phyloP scores from a whole-genome alignment of 345 rosid genomes.

The Adansonia digitata region DNA sequence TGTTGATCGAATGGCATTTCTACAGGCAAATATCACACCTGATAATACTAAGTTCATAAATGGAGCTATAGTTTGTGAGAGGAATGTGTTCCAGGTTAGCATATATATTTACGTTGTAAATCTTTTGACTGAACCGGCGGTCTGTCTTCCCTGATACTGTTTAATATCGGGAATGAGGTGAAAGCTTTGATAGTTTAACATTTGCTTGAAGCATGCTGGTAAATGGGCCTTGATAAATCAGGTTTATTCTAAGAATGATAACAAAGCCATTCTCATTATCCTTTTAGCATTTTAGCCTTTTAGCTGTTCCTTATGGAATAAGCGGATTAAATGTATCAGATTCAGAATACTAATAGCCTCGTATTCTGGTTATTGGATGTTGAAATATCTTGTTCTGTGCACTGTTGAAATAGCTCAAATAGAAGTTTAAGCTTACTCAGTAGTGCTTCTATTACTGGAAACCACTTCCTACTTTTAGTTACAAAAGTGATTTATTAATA shows the following conservation, averaged over 20 bases:
- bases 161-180: neutral
- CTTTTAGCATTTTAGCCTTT: neutral
- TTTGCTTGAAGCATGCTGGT: neutral
- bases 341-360: neutral
- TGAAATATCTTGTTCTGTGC: neutral
- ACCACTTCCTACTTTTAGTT: neutral
- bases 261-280: neutral
- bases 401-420: neutral
- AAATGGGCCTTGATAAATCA: neutral
- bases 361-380: neutral
- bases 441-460: neutral
- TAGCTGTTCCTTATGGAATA: too few species aligned
- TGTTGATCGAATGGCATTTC: constrained; percentile 78
- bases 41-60: constrained; percentile 90
- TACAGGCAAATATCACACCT: constrained; percentile 93
- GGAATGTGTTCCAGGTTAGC: constrained; percentile 94
- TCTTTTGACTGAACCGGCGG: constrained; percentile 1
- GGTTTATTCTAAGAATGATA: neutral
- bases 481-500: neutral
- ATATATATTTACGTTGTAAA: constrained; percentile 2
- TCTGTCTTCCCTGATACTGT: neutral
- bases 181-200: neutral
- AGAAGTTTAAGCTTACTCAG: neutral
- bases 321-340: neutral
- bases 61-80: constrained; percentile 94